Base-by-base conservation (phyloP, 2,329 filamentous ascomycete genomes). In the Alternaria gaisen region DNA sequence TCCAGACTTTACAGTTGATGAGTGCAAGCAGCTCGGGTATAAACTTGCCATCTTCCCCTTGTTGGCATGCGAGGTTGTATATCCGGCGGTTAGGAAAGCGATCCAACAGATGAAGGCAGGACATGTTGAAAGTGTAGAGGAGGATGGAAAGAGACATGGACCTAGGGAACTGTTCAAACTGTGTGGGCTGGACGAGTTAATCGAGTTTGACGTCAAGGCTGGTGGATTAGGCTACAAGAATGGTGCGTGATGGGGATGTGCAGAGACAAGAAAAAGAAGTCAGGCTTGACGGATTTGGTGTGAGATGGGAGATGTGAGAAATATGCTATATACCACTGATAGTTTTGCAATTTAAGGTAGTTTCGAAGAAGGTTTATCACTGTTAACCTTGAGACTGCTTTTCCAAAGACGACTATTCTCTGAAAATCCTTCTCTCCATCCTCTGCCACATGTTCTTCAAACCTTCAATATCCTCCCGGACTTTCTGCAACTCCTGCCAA, bases 21-120 rank as follows among this genome's bases (percentile, higher is more conserved):
- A 88, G 66, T 86, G 86, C 8, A 80, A 80, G 61, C 78, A 83
- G 41, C 80, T 88, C 67, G 87, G 87, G 0, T 89, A 86, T 74
- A 81, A 82, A 60, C 80, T 89, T 58, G 84, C 87, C 47, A 89
- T 89, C 57, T 87, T 85, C 68, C 85, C 86, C 5, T 64, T 61
- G 7, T 26, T 76, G 48, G 70, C 65, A 1, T 65, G 76, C 4
- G 74, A 76, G 59, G 68, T 73, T 30, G 74, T 77, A 24, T 77
- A 77, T 61, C 73, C 73, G 0, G 74, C 71, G 2, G 73, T 78
- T 1, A 66, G 66, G 56, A 72, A 62, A 47, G 75, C 74, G 16
- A 60, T 74, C 11, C 66, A 63, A 56, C 67, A 76, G 61, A 60
- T 78, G 61, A 69, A 73, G 54, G 64, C 65, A 11, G 76, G 76